These are phyloP conservation scores for Abrus pulchellus DNA, from an alignment of 306 rosid genomes.

Conservation along the genomic window DNA sequence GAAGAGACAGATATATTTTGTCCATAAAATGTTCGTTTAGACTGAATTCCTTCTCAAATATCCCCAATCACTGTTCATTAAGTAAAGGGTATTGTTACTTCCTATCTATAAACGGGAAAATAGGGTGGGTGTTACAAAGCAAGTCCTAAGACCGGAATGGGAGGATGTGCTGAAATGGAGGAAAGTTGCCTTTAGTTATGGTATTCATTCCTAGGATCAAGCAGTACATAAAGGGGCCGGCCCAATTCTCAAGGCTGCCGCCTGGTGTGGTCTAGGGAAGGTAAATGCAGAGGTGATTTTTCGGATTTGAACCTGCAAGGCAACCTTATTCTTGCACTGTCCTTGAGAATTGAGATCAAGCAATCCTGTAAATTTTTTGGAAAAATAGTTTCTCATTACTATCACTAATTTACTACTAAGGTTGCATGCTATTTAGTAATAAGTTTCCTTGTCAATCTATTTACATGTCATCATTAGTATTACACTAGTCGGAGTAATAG, in stretches of 20 bases:
- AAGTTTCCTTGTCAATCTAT: constrained; percentile 17
- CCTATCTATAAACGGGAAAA: no score
- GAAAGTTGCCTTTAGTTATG: not conserved
- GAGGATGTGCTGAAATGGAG: not conserved
- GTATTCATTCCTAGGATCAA: not conserved
- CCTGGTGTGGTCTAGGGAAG: no score
- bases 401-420: constrained; percentile 13
- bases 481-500: not conserved
- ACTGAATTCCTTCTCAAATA: not conserved
- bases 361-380: not conserved
- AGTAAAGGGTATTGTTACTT: no score
- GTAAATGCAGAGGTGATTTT: no score
- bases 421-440: not conserved
- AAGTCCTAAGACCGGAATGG: not conserved
- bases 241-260: no score
- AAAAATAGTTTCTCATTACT: constrained; percentile 2
- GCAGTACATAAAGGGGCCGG: not conserved
- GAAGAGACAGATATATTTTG: not conserved
- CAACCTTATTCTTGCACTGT: no score
- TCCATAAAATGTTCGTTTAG: not conserved
- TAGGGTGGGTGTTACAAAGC: not conserved
- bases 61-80: not conserved
- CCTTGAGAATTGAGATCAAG: not conserved
- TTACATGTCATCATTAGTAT: constrained; percentile 3
- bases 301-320: not conserved